Conservation (phyloP, 2,329 filamentous ascomycete genomes). For the Fusarium xyrophilum region DNA sequence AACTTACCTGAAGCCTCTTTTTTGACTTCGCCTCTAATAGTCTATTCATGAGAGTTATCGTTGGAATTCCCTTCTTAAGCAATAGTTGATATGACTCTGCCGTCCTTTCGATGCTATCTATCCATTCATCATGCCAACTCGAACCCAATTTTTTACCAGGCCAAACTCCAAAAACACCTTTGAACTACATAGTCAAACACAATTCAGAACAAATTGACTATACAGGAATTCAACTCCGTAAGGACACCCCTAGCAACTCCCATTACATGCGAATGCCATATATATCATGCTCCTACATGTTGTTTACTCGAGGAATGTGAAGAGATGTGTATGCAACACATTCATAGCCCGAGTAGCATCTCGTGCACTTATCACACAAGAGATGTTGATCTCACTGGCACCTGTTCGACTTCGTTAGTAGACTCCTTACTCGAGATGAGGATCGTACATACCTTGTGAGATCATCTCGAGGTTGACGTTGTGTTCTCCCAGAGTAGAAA, state of each 20-base stretch:
- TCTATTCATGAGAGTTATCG: not conserved
- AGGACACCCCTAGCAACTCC: conserved; percentile 15
- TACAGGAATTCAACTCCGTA: not conserved
- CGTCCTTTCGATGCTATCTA: not conserved
- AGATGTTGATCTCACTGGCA: conserved; percentile 98
- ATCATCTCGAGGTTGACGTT: conserved; percentile 99
- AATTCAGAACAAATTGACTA: not conserved
- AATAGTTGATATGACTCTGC: not conserved
- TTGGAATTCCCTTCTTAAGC: not conserved
- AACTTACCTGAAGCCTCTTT: not conserved
- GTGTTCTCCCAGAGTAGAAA: conserved; percentile 90
- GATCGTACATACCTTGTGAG: conserved; percentile 75
- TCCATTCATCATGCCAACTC: not conserved
- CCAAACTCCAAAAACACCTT: conserved; percentile 31
- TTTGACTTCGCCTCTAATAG: not conserved
- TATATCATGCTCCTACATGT: not conserved
- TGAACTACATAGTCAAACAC: not conserved
- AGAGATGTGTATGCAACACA: conserved; percentile 94
- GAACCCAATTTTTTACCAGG: conserved; percentile 21
- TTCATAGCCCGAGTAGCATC: conserved; percentile 95
- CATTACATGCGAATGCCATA: conserved; percentile 11
- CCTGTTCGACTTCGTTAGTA: conserved; percentile 58
- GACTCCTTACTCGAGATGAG: fast-evolving
- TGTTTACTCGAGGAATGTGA: conserved; percentile 84
- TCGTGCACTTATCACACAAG: conserved; percentile 90